phyloP scores from a whole-genome alignment of 768 basidiomycete species.

The Pluteus cervinus region DNA sequence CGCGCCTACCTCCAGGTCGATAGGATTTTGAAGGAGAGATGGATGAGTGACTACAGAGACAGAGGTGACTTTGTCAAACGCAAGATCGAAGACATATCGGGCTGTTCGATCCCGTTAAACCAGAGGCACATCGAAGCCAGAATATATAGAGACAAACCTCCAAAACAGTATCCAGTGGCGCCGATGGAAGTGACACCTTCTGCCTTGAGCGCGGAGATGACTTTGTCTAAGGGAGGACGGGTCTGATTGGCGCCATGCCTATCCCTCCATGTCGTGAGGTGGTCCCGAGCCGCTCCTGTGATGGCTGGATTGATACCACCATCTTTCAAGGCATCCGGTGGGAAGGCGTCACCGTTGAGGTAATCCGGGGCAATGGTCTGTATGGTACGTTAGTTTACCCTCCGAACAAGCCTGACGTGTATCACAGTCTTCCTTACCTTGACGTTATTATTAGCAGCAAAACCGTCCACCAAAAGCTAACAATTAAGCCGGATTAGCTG shows the following conservation, averaged over 20 bases:
- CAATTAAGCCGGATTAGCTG: background rate
- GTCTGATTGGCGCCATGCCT: slow-evolving; percentile 34
- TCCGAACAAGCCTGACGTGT: too few relatives aligned
- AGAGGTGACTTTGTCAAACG: slow-evolving; percentile 45
- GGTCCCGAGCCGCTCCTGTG: slow-evolving; percentile 23
- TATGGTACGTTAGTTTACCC: too few relatives aligned
- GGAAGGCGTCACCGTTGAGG: slow-evolving; percentile 34
- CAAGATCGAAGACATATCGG: slow-evolving; percentile 57
- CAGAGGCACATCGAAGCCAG: background rate
- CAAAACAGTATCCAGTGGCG: slow-evolving; percentile 66
- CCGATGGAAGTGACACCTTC: slow-evolving; percentile 54
- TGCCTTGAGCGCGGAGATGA: slow-evolving; percentile 50
- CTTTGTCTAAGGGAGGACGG: slow-evolving; percentile 48
- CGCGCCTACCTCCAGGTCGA: slow-evolving; percentile 50
- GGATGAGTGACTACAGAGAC: slow-evolving; percentile 53
- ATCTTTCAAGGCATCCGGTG: slow-evolving; percentile 26
- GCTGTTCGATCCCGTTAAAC: slow-evolving; percentile 21
- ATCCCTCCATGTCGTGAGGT: slow-evolving; percentile 34
- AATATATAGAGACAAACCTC: slow-evolving; percentile 42
- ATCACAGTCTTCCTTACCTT: too few relatives aligned
- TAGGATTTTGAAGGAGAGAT: slow-evolving; percentile 49
- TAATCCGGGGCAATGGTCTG: slow-evolving; percentile 37
- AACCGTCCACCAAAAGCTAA: slow-evolving; percentile 36
- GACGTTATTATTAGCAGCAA: slow-evolving; percentile 41
- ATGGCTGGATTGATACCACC: slow-evolving; percentile 5